Conservation (phyloP, 2,329 filamentous ascomycete genomes). For the Rhytidhysteron rufulum region DNA sequence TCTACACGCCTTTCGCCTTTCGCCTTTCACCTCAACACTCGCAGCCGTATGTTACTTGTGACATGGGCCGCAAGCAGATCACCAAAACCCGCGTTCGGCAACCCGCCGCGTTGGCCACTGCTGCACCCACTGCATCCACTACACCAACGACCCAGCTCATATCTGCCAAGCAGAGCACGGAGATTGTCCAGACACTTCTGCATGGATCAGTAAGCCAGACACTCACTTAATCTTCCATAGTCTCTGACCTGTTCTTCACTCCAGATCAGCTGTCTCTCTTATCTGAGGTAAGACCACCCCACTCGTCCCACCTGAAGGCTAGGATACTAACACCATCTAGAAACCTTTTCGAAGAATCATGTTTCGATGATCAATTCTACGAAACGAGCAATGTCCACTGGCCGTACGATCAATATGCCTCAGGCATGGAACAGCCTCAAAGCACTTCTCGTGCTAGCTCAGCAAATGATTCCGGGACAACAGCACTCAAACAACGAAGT, state of each 20-base stretch:
- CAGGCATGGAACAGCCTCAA: conserved; percentile 1
- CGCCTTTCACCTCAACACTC: neutral
- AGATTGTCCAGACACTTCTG: conserved; percentile 46
- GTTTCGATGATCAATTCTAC: conserved; percentile 27
- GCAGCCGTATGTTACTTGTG: neutral
- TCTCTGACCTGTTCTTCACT: conserved; percentile 4
- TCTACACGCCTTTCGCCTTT: too few species aligned
- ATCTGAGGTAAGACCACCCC: conserved; percentile 17
- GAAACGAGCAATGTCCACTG: conserved; percentile 13
- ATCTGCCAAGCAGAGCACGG: conserved; percentile 43
- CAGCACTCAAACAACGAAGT: conserved; percentile 14
- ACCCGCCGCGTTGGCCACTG: neutral
- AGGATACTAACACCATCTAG: conserved; percentile 9
- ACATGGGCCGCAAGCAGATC: conserved; percentile 1
- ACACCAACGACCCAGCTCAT: conserved; percentile 8
- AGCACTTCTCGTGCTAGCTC: conserved; percentile 19
- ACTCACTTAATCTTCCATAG: neutral
- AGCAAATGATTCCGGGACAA: neutral
- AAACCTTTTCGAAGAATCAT: conserved; percentile 26
- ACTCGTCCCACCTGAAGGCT: neutral
- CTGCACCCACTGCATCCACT: neutral
- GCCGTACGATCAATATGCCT: conserved; percentile 29
- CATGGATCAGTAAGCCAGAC: conserved; percentile 41
- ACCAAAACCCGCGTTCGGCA: conserved; percentile 1
- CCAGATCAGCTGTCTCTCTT: conserved; percentile 33